phyloP scores from a whole-genome alignment of 192 early-diverging fungal species.

The Kappamyces sp. region DNA sequence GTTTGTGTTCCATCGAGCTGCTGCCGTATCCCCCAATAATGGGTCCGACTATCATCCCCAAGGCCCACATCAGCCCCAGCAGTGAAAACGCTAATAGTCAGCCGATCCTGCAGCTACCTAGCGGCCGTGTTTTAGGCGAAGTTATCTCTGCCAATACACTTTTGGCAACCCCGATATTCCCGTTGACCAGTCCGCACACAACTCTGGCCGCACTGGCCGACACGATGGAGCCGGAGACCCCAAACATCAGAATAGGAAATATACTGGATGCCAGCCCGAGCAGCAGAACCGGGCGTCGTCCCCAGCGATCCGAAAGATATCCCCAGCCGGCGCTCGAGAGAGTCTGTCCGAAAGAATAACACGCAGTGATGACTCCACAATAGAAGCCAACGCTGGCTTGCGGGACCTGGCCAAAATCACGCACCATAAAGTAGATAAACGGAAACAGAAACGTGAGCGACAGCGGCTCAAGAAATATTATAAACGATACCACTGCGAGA shows the following conservation, averaged over 20 bases:
- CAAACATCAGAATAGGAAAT: slow-evolving; percentile 66
- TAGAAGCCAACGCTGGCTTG: slow-evolving; percentile 80
- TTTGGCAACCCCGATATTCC: slow-evolving; percentile 68
- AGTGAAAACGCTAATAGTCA: slow-evolving; percentile 55
- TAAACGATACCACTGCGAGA: too few species aligned
- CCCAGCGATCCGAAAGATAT: slow-evolving; percentile 69
- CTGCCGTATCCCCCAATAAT: slow-evolving; percentile 74
- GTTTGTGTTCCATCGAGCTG: slow-evolving; percentile 64
- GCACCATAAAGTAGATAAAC: slow-evolving; percentile 18
- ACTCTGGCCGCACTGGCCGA: slow-evolving; percentile 36
- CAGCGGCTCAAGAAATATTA: neutral
- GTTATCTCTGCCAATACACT: slow-evolving; percentile 83
- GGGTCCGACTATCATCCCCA: slow-evolving; percentile 55
- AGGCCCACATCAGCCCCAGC: slow-evolving; percentile 66
- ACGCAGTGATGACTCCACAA: slow-evolving; percentile 64
- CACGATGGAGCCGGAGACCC: slow-evolving; percentile 38
- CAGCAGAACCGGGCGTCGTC: slow-evolving; percentile 74
- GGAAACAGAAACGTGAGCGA: slow-evolving; percentile 9
- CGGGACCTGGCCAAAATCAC: slow-evolving; percentile 18
- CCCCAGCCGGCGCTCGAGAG: slow-evolving; percentile 56
- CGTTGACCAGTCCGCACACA: slow-evolving; percentile 67
- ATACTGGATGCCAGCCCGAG: slow-evolving; percentile 72
- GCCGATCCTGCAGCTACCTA: slow-evolving; percentile 7
- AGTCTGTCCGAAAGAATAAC: slow-evolving; percentile 68
- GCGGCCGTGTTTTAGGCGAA: slow-evolving; percentile 63